Conservation (phyloP, 2,329 filamentous ascomycete genomes). For the Hypocrella siamensis region DNA sequence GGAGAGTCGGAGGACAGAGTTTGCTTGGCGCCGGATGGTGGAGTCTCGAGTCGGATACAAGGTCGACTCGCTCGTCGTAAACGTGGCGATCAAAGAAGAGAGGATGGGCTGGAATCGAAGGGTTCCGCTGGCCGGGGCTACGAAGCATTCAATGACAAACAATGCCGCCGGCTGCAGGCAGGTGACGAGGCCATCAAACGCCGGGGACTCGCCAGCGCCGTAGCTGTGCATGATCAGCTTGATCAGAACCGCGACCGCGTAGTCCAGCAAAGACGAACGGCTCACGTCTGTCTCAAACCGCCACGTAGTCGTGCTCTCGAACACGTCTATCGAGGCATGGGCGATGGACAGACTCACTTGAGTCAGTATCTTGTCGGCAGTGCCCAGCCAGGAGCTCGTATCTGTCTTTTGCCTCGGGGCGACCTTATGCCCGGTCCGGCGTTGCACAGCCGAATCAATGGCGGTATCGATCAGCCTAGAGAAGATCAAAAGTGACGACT, state of each 20-base stretch:
- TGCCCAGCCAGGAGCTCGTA: constrained; percentile 47
- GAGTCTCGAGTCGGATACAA: constrained; percentile 39
- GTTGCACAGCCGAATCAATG: constrained; percentile 50
- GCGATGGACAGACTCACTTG: constrained; percentile 58
- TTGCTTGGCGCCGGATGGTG: constrained; percentile 46
- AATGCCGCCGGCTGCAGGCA: constrained; percentile 58
- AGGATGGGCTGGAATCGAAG: constrained; percentile 66
- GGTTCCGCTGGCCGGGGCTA: constrained; percentile 52
- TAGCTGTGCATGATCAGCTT: constrained; percentile 58
- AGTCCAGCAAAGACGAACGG: constrained; percentile 50
- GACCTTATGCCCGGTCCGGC: constrained; percentile 40
- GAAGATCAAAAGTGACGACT: constrained; percentile 59
- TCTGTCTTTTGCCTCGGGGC: constrained; percentile 27
- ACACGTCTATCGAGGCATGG: constrained; percentile 63
- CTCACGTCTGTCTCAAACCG: constrained; percentile 57
- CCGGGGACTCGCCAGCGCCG: constrained; percentile 49
- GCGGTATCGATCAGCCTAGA: constrained; percentile 62
- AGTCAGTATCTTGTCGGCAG: constrained; percentile 63
- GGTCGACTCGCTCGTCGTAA: constrained; percentile 39
- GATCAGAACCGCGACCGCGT: constrained; percentile 54
- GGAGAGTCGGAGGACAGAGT: constrained; percentile 48
- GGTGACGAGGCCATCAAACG: constrained; percentile 31
- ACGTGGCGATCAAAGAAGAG: constrained; percentile 40
- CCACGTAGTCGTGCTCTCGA: constrained; percentile 79
- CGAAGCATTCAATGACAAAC: constrained; percentile 62